Base-by-base conservation (phyloP, 177 flowering plant genomes). In the Tripterygium wilfordii region DNA sequence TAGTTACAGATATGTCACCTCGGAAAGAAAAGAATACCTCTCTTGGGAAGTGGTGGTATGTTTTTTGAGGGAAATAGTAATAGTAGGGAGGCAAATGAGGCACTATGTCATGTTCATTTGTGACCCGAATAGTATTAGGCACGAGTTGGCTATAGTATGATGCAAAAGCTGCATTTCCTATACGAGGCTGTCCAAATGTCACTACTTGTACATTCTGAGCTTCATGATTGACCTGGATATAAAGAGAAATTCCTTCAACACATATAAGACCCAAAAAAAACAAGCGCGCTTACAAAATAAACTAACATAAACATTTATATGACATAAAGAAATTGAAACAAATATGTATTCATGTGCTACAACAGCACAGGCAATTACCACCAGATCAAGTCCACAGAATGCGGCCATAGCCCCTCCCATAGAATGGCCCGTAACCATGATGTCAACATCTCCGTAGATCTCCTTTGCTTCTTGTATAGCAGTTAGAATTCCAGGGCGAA, bases 351-450 rank as follows among this genome's bases (percentile, higher is more conserved):
- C n/a, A n/a, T n/a, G n/a, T n/a, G n/a, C n/a, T n/a, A n/a, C n/a
- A n/a, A n/a, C n/a, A n/a, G n/a, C n/a, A n/a, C n/a, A n/a, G n/a
- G n/a, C n/a, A n/a, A 31, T 65, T 76, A 92, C 99, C 17, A 31
- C 56, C 21, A 92, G 80, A 67, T 92, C 96, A 59, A 92, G 84
- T 32, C 72, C 99, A 66, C 96, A 89, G 63, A 92, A 79, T 22
- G 89, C 61, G 57, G 97, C 99, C 89, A 92, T 89, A 42, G 99
- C 97, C 49, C 99, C 99, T 54, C 97, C 99, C 99, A 92, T 92
- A 15, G 99, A 92, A 66, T 92, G 97, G 22, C 99, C 99, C 14
- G 94, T 88, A 41, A 86, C 96, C 56, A 92, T 80, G 39, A 92
- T 67, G 27, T 60, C 35, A 30, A 81, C 35, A 15, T 81, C 76